Base-by-base conservation (phyloP, 805 yeast species). In the Candida ortonii region DNA sequence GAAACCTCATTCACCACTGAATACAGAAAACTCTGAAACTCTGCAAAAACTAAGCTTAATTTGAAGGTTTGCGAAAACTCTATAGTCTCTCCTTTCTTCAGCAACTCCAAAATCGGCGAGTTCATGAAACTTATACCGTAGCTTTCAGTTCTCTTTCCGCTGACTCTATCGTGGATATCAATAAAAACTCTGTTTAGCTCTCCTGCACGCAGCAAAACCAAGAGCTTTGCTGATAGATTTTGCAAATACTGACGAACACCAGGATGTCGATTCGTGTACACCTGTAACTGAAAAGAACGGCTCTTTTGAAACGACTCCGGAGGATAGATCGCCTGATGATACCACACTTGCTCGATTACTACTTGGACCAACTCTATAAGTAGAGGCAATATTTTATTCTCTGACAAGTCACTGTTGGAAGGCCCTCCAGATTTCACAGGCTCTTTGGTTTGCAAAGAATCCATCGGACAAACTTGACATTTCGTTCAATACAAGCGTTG, bases 281-380 rank as follows among this genome's bases (percentile, higher is more conserved):
- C 57, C 24, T 53, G 56, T 11, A 74, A 34, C 23, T 67, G 64
- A 46, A 71, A 74, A 4, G 71, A 66, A 16, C 66, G 63, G 3
- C 60, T 58, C 9, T 52, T 50, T 15, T 58, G 62, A 49, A 73
- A 84, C 0, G 80, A 64, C 31, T 63, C 68, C 1, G 38, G 47
- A 0, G 80, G 80, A 46, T 83, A 83, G 0, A 83, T 56, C 1
- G 57, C 51, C 29, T 78, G 67, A 31, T 70, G 58, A 51, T 71
- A 79, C 30, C 80, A 55, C 1, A 80, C 62, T 25, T 75, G 75
- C 39, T 80, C 80, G 7, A 74, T 49, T 60, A 72, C 67, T 1
- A 70, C 73, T 3, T 63, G 57, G 9, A 80, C 39, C 33, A 77
- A 70, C 47, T 76, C 82, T 18, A 70, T 56, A 5, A 78, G 36